Base-by-base conservation (phyloP, 2,329 filamentous ascomycete species). In the Didymella pomorum region DNA sequence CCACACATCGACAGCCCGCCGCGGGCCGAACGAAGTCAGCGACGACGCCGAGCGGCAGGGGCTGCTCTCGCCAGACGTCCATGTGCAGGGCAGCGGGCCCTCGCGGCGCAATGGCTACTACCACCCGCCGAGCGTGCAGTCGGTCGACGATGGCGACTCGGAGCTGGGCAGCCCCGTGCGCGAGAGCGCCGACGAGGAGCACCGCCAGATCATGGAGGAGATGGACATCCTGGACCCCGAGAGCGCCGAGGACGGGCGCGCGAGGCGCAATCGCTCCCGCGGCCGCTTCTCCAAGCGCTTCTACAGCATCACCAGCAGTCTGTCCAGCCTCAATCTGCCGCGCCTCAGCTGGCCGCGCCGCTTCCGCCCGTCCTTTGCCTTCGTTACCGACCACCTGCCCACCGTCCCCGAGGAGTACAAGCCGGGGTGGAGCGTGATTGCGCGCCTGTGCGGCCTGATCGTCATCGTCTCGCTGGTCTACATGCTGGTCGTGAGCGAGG, bases 131-230 rank as follows among this genome's bases (percentile, higher is more conserved):
- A 93, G 90, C 1, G 93, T 94, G 62, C 90, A 95, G 76, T 93
- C 92, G 57, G 89, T 88, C 60, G 89, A 93, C 62, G 80, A 81
- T 48, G 87, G 79, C 61, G 79, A 81, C 57, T 79, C 74, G 60
- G 79, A 79, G 58, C 71, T 81, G 68, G 81, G 80, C 58, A 80
- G 82, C 64, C 83, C 80, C 46, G 86, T 84, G 60, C 81, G 81
- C 48, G 80, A 80, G 78, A 90, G 71, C 54, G 74, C 76, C 56
- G 81, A 83, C 50, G 76, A 78, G 45, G 81, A 82, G 48, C 84
- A 95, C 68, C 87, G 91, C 62, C 85, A 89, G 65, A 91, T 95
- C 78, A 89, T 98, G 80, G 87, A 96, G 72, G 90, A 97, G 83
- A 88, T 79, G 74, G 76, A 78, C 23, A 72, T 78, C 7, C 52